phyloP scores from a whole-genome alignment of 768 basidiomycete species.

The Leucocoprinus leucothites region DNA sequence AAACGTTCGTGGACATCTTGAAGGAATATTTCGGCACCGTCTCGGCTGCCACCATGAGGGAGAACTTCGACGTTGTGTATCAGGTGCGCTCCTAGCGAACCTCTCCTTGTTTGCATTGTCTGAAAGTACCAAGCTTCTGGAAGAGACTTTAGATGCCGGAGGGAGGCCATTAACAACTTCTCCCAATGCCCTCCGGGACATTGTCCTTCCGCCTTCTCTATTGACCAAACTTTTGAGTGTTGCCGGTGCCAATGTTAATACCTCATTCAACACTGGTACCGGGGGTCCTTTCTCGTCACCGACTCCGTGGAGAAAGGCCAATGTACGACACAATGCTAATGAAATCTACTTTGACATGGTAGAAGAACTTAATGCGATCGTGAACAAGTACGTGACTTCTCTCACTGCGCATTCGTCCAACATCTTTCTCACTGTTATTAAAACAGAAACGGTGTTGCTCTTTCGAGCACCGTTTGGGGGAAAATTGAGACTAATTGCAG shows the following conservation, averaged over 20 bases:
- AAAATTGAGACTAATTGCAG: slow-evolving; percentile 73
- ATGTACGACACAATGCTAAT: slow-evolving; percentile 79
- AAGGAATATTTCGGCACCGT: slow-evolving; percentile 87
- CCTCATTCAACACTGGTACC: slow-evolving; percentile 42
- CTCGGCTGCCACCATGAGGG: slow-evolving; percentile 74
- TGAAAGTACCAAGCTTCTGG: slow-evolving; percentile 60
- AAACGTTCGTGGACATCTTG: slow-evolving; percentile 81
- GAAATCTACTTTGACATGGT: slow-evolving; percentile 92
- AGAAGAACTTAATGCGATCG: slow-evolving; percentile 76
- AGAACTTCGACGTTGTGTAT: slow-evolving; percentile 94
- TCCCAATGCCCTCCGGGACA: slow-evolving; percentile 85
- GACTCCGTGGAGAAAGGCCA: slow-evolving; percentile 90
- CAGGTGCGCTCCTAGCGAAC: slow-evolving; percentile 50
- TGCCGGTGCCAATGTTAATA: slow-evolving; percentile 47
- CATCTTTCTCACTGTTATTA: slow-evolving; percentile 1
- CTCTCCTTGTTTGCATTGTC: slow-evolving; percentile 3
- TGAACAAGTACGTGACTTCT: slow-evolving; percentile 59
- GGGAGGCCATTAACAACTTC: slow-evolving; percentile 93
- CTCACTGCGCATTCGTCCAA: neutral
- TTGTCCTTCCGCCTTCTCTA: slow-evolving; percentile 88
- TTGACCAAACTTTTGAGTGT: slow-evolving; percentile 66
- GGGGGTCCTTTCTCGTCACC: slow-evolving; percentile 76
- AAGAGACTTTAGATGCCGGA: slow-evolving; percentile 92
- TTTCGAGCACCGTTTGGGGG: slow-evolving; percentile 70
- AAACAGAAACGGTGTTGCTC: slow-evolving; percentile 63